A percentile compares a stretch with the other conserved stretches of the same genome.
phyloP scores from a whole-genome alignment of 2,329 filamentous ascomycete species.

The Chrysosphaeria jannelii region DNA sequence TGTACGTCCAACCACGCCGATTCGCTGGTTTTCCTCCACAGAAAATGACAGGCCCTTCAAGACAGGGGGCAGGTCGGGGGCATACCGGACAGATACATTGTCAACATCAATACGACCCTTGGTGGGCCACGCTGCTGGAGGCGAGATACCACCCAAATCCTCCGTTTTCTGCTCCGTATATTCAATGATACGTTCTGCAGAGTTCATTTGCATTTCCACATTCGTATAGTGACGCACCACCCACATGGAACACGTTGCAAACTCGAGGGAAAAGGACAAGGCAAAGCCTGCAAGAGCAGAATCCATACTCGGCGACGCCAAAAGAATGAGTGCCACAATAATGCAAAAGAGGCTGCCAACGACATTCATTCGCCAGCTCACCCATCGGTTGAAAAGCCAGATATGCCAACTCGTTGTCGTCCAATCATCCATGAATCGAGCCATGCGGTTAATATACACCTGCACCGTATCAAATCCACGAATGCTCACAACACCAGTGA shows the following conservation, averaged over 20 bases:
- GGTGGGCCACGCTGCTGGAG: conserved; percentile 45
- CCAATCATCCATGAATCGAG: conserved; percentile 35
- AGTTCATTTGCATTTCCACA: conserved; percentile 52
- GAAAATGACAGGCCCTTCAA: conserved; percentile 37
- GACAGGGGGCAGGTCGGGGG: conserved; percentile 37
- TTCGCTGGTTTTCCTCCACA: conserved; percentile 33
- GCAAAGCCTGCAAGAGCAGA: conserved; percentile 48
- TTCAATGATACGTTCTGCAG: conserved; percentile 45
- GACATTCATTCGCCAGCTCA: conserved; percentile 39
- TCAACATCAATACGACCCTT: conserved; percentile 44
- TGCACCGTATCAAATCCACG: conserved; percentile 41
- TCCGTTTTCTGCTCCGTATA: conserved; percentile 42
- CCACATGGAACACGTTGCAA: conserved; percentile 32
- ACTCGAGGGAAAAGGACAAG: conserved; percentile 41
- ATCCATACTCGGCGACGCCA: conserved; percentile 28
- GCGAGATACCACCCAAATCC: conserved; percentile 24
- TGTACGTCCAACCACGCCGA: conserved; percentile 53
- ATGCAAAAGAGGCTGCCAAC: conserved; percentile 39
- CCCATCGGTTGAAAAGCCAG: conserved; percentile 49
- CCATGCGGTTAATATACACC: conserved; percentile 40
- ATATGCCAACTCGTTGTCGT: conserved; percentile 33
- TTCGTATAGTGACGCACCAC: conserved; percentile 36
- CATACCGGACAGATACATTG: conserved; percentile 42
- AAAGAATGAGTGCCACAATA: conserved; percentile 31
- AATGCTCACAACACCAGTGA: conserved; percentile 45